A percentile compares a stretch with the other conserved stretches of the same genome.
phyloP scores from a whole-genome alignment of 1,284 basidiomycete species.

The Microbotryum violaceum region DNA sequence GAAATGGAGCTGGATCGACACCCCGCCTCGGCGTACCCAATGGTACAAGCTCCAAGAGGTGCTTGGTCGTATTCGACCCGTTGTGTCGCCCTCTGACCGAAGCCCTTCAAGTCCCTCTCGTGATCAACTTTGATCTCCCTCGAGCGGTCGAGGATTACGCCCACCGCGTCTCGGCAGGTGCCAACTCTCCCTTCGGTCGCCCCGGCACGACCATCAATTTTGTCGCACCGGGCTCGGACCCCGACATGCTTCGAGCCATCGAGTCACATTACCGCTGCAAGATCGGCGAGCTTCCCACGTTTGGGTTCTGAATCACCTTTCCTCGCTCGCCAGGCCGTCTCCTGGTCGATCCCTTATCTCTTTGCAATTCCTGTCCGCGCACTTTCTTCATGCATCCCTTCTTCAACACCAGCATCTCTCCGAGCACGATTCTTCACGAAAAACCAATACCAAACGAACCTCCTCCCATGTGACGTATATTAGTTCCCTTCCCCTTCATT shows the following conservation, averaged over 20 bases:
- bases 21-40: not conserved
- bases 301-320: no score
- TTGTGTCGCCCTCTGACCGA: conserved; percentile 31
- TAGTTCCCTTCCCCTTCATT: no score
- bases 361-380: no score
- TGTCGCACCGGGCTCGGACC: conserved; percentile 28
- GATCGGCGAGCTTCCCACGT: conserved; percentile 24
- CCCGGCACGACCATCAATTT: conserved; percentile 32
- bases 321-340: no score
- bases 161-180: conserved; percentile 29
- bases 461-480: no score
- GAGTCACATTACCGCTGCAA: conserved; percentile 29
- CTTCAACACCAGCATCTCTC: no score
- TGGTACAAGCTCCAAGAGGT: conserved; percentile 27
- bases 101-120: conserved; percentile 33
- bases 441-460: no score
- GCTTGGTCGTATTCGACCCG: conserved; percentile 34
- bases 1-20: conserved; percentile 3
- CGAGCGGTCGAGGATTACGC: conserved; percentile 34
- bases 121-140: conserved; percentile 36
- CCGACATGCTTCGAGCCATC: conserved; percentile 33
- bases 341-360: no score
- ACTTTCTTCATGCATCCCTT: no score
- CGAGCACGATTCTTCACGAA: no score
- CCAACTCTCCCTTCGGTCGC: conserved; percentile 22